A percentile compares a stretch with the other conserved stretches of the same genome.
phyloP scores from a whole-genome alignment of 345 rosid species.

The Populus simonii region DNA sequence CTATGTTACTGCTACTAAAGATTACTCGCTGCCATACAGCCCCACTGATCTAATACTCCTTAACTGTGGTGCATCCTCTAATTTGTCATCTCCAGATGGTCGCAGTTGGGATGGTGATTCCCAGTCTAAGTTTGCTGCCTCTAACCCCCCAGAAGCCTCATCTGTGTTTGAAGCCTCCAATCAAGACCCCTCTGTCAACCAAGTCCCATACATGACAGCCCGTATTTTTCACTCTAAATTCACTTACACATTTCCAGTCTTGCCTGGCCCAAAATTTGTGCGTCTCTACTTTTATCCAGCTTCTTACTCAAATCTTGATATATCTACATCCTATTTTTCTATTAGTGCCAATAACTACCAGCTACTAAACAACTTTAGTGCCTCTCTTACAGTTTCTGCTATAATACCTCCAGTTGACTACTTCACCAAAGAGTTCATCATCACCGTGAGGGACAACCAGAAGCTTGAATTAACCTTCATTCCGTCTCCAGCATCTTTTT shows the following conservation, averaged over 20 bases:
- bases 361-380: conserved; percentile 11
- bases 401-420: not conserved
- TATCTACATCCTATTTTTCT: not conserved
- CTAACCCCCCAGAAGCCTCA: too few species aligned
- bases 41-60: too few species aligned
- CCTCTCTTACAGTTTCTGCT: not conserved
- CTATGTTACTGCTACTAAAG: too few species aligned
- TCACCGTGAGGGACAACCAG: not conserved
- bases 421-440: not conserved
- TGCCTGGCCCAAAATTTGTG: conserved; percentile 32
- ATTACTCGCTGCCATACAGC: too few species aligned
- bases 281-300: conserved; percentile 19
- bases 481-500: not conserved
- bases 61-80: too few species aligned
- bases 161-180: too few species aligned
- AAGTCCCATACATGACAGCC: conserved; percentile 19
- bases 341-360: not conserved
- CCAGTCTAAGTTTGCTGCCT: too few species aligned
- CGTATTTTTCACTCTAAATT: conserved; percentile 21
- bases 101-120: too few species aligned
- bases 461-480: not conserved
- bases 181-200: too few species aligned
- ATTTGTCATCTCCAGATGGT: too few species aligned
- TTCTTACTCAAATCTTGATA: not conserved
- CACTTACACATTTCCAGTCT: conserved; percentile 31